Evolutionary conservation across 2,329 filamentous ascomycete genomes (phyloP).

Genomic region (Cytospora leucostoma): DNA sequence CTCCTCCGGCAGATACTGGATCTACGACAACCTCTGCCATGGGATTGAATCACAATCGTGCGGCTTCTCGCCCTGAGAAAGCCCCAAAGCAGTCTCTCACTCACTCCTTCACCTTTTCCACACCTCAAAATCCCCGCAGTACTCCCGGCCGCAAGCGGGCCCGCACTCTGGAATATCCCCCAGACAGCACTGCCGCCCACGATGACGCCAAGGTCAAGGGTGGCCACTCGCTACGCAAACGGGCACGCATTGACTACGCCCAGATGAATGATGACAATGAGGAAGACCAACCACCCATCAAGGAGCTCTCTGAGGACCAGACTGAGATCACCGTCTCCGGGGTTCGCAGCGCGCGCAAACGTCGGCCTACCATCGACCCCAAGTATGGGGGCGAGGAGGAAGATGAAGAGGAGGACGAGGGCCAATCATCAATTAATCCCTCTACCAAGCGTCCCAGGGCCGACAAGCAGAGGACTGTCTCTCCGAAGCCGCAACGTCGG

Average conservation of each 20-base stretch:
- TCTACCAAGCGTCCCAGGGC: conserved; percentile 14
- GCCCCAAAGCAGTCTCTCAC: conserved; percentile 40
- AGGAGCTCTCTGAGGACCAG: conserved; percentile 25
- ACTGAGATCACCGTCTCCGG: conserved; percentile 22
- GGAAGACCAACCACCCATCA: conserved; percentile 13
- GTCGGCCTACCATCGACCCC: conserved; percentile 16
- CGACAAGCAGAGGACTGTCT: conserved; percentile 33
- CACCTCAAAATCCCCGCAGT: conserved; percentile 34
- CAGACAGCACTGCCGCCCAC: conserved; percentile 39
- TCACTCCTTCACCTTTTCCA: conserved; percentile 42
- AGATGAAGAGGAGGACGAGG: conserved; percentile 5
- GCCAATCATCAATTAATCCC: conserved; percentile 1
- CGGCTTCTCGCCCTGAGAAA: conserved; percentile 25
- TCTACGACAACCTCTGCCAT: conserved; percentile 13
- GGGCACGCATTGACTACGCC: conserved; percentile 59
- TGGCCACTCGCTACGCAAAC: conserved; percentile 59
- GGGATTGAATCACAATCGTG: conserved; percentile 17
- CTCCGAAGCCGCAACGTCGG: conserved; percentile 40
- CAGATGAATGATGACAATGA: conserved; percentile 53
- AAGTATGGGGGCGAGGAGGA: neutral
- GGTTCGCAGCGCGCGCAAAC: conserved; percentile 20
- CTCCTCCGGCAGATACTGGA: conserved; percentile 11
- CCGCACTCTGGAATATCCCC: conserved; percentile 45
- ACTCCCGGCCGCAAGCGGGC: conserved; percentile 44
- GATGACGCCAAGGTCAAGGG: conserved; percentile 56